Evolutionary conservation across 2,329 filamentous ascomycete species (phyloP).

Genomic region (Aureobasidium pullulans): DNA sequence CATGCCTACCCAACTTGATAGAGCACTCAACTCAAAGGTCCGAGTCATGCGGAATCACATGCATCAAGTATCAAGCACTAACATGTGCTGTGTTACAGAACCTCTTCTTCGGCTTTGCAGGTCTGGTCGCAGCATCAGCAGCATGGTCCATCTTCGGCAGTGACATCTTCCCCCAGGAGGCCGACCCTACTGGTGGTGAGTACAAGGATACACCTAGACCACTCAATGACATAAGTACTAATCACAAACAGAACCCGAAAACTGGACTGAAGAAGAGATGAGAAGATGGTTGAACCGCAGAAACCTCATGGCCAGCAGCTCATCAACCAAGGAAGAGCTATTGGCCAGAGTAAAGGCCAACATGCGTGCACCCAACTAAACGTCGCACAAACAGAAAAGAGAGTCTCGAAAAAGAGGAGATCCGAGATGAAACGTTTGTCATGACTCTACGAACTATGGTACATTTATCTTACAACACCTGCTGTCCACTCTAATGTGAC

Average conservation of each 20-base stretch:
- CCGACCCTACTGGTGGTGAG: conserved; percentile 70
- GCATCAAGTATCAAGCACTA: background rate
- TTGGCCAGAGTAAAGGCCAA: conserved; percentile 64
- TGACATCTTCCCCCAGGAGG: conserved; percentile 68
- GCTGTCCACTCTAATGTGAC: background rate
- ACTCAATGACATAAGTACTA: background rate
- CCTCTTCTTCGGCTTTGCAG: conserved; percentile 61
- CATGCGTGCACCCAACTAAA: conserved; percentile 40
- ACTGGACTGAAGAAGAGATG: conserved; percentile 76
- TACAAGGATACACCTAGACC: background rate
- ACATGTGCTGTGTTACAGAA: conserved; percentile 21
- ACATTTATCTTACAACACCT: background rate
- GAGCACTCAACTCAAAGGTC: conserved; percentile 39
- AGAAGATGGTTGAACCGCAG: conserved; percentile 69
- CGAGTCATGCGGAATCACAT: conserved; percentile 16
- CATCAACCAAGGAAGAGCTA: conserved; percentile 56
- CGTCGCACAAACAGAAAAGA: background rate
- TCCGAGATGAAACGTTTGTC: background rate
- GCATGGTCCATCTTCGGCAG: conserved; percentile 79
- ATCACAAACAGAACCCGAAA: conserved; percentile 47
- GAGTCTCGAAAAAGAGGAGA: background rate
- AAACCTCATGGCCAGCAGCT: conserved; percentile 52
- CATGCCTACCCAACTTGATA: conserved; percentile 45
- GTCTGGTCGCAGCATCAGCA: conserved; percentile 71
- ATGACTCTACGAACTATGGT: conserved; percentile 10